A percentile compares a stretch with the other conserved stretches of the same genome.
Evolutionary conservation across 192 early-diverging fungal species (phyloP).

Genomic region (Backusella mclennaniae): DNA sequence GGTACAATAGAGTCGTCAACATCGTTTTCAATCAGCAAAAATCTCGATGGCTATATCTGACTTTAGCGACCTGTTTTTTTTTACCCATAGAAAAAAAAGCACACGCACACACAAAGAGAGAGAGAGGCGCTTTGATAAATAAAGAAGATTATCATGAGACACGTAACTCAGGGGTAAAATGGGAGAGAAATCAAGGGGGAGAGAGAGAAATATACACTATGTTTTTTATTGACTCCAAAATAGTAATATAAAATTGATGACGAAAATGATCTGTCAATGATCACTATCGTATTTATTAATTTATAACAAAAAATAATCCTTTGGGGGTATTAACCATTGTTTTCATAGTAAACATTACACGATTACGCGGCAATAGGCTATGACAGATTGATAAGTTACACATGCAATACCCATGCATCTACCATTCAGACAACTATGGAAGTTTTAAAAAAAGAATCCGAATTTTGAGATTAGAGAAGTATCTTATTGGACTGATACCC

Average conservation of each 20-base stretch:
- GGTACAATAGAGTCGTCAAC: not conserved
- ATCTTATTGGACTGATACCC: not conserved
- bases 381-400: not conserved
- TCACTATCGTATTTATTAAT: not conserved
- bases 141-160: not conserved
- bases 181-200: not conserved
- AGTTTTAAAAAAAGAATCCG: not conserved
- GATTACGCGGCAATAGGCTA: not conserved
- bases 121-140: not conserved
- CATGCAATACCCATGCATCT: conserved; percentile 3
- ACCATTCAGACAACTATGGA: conserved; percentile 6
- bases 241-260: not conserved
- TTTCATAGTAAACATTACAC: not conserved
- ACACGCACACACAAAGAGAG: not conserved
- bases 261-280: not conserved
- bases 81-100: not conserved
- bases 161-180: not conserved
- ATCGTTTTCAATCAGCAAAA: not conserved
- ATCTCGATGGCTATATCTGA: not conserved
- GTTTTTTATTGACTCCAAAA: not conserved
- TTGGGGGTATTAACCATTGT: not conserved
- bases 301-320: not conserved
- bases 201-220: not conserved
- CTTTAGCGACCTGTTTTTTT: not conserved
- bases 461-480: not conserved